A percentile compares a stretch with the other conserved stretches of the same genome.
Evolutionary conservation across 106 monocot species (phyloP).

Genomic region (Allium fistulosum): DNA sequence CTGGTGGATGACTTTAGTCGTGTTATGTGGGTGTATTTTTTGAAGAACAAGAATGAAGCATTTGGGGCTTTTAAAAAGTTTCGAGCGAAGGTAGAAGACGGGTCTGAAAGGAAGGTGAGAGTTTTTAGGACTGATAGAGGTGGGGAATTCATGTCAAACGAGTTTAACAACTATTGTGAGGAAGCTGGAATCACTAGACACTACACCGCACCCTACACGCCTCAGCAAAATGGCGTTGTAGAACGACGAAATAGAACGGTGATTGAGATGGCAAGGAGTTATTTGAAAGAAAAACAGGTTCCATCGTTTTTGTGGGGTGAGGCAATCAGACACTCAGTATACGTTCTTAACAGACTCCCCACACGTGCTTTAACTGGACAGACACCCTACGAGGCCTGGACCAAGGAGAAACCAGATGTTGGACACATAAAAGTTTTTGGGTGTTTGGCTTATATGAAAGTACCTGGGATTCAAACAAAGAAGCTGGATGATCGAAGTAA

Average conservation of each 20-base stretch:
- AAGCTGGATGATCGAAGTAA: background rate
- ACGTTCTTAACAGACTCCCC: background rate
- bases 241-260: background rate
- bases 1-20: background rate
- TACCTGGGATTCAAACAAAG: background rate
- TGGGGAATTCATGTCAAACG: constrained; percentile 1
- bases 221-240: background rate
- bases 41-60: background rate
- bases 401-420: background rate
- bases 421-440: background rate
- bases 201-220: constrained; percentile 3
- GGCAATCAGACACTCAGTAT: background rate
- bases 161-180: background rate
- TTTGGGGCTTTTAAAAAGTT: background rate
- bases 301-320: constrained; percentile 3
- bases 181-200: background rate
- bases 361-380: background rate
- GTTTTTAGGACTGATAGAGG: background rate
- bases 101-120: background rate
- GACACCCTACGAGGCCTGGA: background rate
- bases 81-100: background rate
- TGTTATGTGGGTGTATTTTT: background rate
- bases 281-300: background rate
- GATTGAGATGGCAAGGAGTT: background rate
- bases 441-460: background rate